Conservation (phyloP, 2,329 filamentous ascomycete genomes). For the Microcyclosporella mali region DNA sequence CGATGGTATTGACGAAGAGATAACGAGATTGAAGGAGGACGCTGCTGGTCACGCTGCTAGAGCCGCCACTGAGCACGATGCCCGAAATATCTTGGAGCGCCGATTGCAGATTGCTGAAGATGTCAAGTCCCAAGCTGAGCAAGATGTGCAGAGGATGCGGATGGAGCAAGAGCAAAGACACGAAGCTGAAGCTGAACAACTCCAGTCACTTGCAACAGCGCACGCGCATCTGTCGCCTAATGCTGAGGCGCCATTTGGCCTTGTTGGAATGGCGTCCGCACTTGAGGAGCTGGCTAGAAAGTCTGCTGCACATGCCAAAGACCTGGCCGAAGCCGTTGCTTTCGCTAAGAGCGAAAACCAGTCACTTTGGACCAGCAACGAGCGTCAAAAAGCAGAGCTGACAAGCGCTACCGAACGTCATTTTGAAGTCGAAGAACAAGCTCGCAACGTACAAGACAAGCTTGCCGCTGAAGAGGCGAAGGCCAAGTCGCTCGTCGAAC, state of each 20-base stretch:
- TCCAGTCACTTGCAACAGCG: constrained; percentile 29
- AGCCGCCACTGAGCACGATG: constrained; percentile 54
- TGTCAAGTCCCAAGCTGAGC: constrained; percentile 26
- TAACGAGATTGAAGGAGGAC: constrained; percentile 54
- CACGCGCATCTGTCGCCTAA: constrained; percentile 36
- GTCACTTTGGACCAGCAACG: constrained; percentile 34
- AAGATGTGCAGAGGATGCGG: constrained; percentile 47
- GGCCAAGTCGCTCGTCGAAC: constrained; percentile 41
- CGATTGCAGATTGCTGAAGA: constrained; percentile 35
- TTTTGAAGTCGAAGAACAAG: constrained; percentile 33
- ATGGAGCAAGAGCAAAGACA: constrained; percentile 51
- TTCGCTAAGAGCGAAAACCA: constrained; percentile 44
- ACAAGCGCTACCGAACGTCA: constrained; percentile 28
- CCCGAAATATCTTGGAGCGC: constrained; percentile 55
- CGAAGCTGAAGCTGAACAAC: constrained; percentile 35
- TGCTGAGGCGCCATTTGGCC: constrained; percentile 32
- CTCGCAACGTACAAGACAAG: constrained; percentile 36
- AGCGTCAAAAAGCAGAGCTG: constrained; percentile 35
- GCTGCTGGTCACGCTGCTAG: constrained; percentile 58
- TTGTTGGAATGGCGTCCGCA: constrained; percentile 34
- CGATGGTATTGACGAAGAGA: constrained; percentile 70
- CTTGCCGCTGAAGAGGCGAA: constrained; percentile 45
- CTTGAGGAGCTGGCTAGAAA: constrained; percentile 41
- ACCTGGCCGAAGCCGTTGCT: constrained; percentile 42
- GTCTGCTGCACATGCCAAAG: constrained; percentile 39